Evolutionary conservation across 2,329 filamentous ascomycete species (phyloP), one percentile per base, ranked within the genome.

Genomic region (Emmonsia crescens): DNA sequence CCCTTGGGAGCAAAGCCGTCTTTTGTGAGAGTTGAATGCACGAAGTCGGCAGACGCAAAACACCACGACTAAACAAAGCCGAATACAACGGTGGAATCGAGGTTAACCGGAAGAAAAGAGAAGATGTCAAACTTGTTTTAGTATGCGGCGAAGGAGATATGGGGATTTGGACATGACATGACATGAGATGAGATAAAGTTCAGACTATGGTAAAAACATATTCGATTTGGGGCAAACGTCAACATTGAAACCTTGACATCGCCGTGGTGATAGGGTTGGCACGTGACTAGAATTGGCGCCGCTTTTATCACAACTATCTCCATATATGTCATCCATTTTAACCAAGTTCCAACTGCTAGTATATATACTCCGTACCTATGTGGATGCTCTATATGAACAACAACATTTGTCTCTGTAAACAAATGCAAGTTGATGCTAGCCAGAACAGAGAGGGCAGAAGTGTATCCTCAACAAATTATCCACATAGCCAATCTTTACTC

Each of bases 231-330:
- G 38, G 31, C 33, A 57, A 42, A 40, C 24, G 54, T 57, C 54
- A 57, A 57, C 54, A 57, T 48, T 38, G 21, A 12, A n/a, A n/a
- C n/a, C n/a, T n/a, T n/a, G n/a, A 12, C 52, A 56, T 56, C 52
- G 24, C 52, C 21, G 52, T 40, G 52, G 52, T 56, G 52, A 56
- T 44, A 8, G 6, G 19, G 19, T 24, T 5, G 0, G 5, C 31
- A 56, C 52, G 31, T 56, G 52, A 40, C n/a, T 27, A 14, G 9
- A 14, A 1, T 16, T n/a, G 21, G 52, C 48, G 48, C 48, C 5
- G 48, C 48, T 51, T 51, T 51, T 27, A 21, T 9, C n/a, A n/a
- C n/a, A n/a, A n/a, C n/a, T n/a, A n/a, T n/a, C n/a, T n/a, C n/a
- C n/a, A n/a, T n/a, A n/a, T n/a, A n/a, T n/a, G n/a, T n/a, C n/a